Evolutionary conservation across 768 basidiomycete genomes (phyloP), one percentile per base, ranked within the genome.

Genomic region (Auriscalpium orientale): DNA sequence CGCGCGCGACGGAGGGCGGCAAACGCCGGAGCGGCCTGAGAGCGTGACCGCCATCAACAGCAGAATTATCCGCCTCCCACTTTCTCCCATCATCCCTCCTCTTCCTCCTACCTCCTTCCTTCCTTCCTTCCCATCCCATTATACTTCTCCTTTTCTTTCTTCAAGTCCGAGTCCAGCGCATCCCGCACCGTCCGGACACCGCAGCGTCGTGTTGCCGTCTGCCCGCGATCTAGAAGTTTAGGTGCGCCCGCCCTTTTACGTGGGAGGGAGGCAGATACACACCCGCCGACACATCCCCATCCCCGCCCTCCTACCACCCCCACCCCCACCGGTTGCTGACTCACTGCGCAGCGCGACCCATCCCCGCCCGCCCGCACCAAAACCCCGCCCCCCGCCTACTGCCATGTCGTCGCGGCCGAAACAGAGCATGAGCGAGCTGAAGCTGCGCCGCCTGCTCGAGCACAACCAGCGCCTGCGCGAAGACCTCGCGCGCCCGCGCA

Each of bases 371-470:
- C 40, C 40, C 18, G 40, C 40, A 43, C 40, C 40, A 13, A 43
- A 13, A 43, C 40, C 18, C 7, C 28, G 15, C 40, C 40, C 40
- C 33, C 37, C 18, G 44, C 46, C 46, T 34, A 47, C 22, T 60
- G 68, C 34, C 64, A 85, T 85, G 84, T 83, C 79, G 62, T 74
- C 76, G 66, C 78, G 84, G 68, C 76, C 62, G 77, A 85, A 67
- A 80, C 84, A 84, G 66, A 84, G 84, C 63, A 87, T 87, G 85
- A 83, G 84, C 51, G 88, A 90, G 74, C 77, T 90, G 70, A 89
- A 87, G 75, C 82, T 89, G 56, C 78, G 88, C 21, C 76, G 88
- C 55, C 73, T 90, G 54, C 74, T 81, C 37, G 88, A 90, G 68
- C 88, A 90, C 67, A 90, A 89, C 65, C 77, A 81, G 60, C 74